These are phyloP conservation scores for Beauveria pseudobassiana DNA, from an alignment of 2,329 filamentous ascomycete genomes.

Conservation along the genomic window DNA sequence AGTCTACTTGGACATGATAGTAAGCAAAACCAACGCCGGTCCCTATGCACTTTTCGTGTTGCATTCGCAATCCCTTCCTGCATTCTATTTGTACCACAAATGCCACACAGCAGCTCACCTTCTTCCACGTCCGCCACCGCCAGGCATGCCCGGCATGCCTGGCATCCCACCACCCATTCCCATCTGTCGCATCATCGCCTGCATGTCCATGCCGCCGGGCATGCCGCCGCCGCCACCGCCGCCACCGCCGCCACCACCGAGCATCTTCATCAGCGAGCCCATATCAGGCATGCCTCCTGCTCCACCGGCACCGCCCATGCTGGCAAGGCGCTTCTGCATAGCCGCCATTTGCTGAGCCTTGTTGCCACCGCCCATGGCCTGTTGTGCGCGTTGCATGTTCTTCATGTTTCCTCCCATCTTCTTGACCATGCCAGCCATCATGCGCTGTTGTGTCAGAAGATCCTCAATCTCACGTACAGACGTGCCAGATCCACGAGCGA, in stretches of 20 bases:
- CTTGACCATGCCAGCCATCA: slow-evolving; percentile 99
- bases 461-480: slow-evolving; percentile 91
- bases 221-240: slow-evolving; percentile 62
- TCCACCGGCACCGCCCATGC: slow-evolving; percentile 69
- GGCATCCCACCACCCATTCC: slow-evolving; percentile 44
- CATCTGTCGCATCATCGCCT: slow-evolving; percentile 72
- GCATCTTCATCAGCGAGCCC: slow-evolving; percentile 85
- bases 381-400: slow-evolving; percentile 91
- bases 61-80: neutral
- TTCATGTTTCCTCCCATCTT: slow-evolving; percentile 98
- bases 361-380: slow-evolving; percentile 83
- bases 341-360: slow-evolving; percentile 90
- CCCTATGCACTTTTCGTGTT: slow-evolving; percentile 8
- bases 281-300: slow-evolving; percentile 72
- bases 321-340: slow-evolving; percentile 92
- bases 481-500: slow-evolving; percentile 85
- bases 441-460: slow-evolving; percentile 90
- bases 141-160: slow-evolving; percentile 11
- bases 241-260: slow-evolving; percentile 55
- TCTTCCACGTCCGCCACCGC: slow-evolving; percentile 7
- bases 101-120: slow-evolving; percentile 1
- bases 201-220: slow-evolving; percentile 68
- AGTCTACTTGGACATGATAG: slow-evolving; percentile 4
- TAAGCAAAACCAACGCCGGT: slow-evolving; percentile 10
- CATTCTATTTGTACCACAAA: slow-evolving; percentile 1